Base-by-base conservation (phyloP, 257 asterid genomes). In the Coffea canephora region DNA sequence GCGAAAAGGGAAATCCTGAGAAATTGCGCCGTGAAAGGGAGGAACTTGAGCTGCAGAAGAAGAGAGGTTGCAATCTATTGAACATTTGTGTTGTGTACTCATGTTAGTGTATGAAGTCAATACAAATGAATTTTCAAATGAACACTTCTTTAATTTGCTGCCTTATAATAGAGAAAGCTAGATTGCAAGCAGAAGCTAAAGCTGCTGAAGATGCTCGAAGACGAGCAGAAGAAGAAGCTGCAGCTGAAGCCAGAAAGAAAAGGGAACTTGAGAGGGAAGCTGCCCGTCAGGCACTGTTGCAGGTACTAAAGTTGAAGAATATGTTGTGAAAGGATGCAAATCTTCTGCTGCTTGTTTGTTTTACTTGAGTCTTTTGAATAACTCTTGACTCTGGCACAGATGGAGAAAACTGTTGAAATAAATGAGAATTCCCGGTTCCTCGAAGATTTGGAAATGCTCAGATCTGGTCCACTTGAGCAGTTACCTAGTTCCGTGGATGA, bases 181-280 rank as follows among this genome's bases (percentile, higher is more conserved):
- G 95, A 86, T 78, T 93, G 85, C 97, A 89, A 82, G 97, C 95
- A 78, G 97, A 94, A 86, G 97, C 97, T 10, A 90, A 81, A 90
- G 97, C 97, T 79, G 98, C 98, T 50, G 98, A 94, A 88, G 97
- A 89, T 77, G 97, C 97, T 79, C 88, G 87, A 84, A 89, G 82
- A 83, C 89, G 66, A 69, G 97, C 92, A 41, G 97, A 91, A 87
- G 97, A 85, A 65, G 97, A 88, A 81, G 98, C 96, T 46, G 97
- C 90, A 39, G 93, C 90, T 49, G 96, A 92, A 85, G 89, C 80
- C 8, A 90, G 86, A 83, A 88, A 87, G 89, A 86, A 85, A 82
- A 91, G 95, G 78, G 95, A 91, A 82, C 83, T 88, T 18, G 97
- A 91, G 84, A 88, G 98, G 82, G 96, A 90, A 88, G 97, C 96